Evolutionary conservation across 139 green algal genomes (phyloP), one percentile per base, ranked within the genome.

Genomic region (Parachlorella kessleri): DNA sequence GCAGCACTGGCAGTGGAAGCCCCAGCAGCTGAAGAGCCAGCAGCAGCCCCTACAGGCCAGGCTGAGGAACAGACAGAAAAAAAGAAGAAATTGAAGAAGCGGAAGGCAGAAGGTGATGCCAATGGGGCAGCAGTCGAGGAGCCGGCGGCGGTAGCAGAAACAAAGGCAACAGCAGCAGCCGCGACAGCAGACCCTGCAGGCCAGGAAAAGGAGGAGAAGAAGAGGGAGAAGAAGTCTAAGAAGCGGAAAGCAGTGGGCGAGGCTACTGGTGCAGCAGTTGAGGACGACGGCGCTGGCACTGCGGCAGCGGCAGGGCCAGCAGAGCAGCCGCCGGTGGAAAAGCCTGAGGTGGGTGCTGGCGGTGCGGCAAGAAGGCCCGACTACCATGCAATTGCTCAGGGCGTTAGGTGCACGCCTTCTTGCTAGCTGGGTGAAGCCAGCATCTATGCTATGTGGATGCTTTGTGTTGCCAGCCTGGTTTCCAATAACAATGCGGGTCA

Each of bases 211-310:
- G 30, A 80, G 70, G 71, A 69, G 10, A 77, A 83, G 70, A 72
- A 80, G 76, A 77, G 71, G 36, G 77, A 73, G 10, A 71, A 82
- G 68, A 75, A 82, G 71, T 71, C 77, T 48, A 83, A 87, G 37
- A 72, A 77, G 59, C 70, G 73, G 39, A 66, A 81, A 28, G 54
- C 74, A 41, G 55, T 48, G 23, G 69, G 53, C 39, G 65, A 70
- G 66, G 53, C 35, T 35, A 38, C 39, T 33, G 72, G 41, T 23
- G 66, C 26, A 53, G 38, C 30, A 37, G 40, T 23, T 36, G 64
- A 77, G 65, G 72, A 69, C 6, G n/a, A n/a, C n/a, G n/a, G n/a
- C n/a, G n/a, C n/a, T n/a, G n/a, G n/a, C n/a, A n/a, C n/a, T n/a
- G n/a, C n/a, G n/a, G n/a, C n/a, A n/a, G 73, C 28, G 30, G 59